A percentile compares a stretch with the other conserved stretches of the same genome.
Evolutionary conservation across 2,329 filamentous ascomycete genomes (phyloP).

Genomic region (Phialemoniopsis sp.): DNA sequence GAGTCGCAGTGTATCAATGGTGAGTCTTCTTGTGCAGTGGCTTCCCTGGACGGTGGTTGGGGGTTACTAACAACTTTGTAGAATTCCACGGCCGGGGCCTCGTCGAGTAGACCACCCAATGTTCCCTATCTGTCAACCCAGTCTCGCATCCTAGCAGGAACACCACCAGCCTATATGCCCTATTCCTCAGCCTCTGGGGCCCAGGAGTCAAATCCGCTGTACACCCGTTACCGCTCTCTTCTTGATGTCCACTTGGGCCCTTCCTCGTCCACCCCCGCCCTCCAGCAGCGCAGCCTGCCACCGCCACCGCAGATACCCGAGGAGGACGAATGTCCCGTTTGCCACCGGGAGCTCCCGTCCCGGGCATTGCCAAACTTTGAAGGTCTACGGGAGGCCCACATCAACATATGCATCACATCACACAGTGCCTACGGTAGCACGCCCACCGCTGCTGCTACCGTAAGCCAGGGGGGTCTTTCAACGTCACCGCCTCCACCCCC

Average conservation of each 20-base stretch:
- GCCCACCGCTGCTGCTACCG: not conserved
- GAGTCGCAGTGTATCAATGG: constrained; percentile 46
- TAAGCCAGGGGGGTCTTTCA: constrained; percentile 10
- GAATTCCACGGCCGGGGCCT: not conserved
- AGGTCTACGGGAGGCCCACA: constrained; percentile 51
- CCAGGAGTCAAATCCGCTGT: constrained; percentile 3
- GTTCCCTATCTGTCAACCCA: constrained; percentile 19
- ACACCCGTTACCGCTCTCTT: constrained; percentile 19
- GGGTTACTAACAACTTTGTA: too few species aligned
- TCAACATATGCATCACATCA: constrained; percentile 50
- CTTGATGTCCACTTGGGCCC: constrained; percentile 25
- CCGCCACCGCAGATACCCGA: constrained; percentile 48
- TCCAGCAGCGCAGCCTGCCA: constrained; percentile 15
- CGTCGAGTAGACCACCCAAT: constrained; percentile 7
- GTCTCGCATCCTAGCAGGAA: constrained; percentile 34
- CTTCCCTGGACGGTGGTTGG: too few species aligned
- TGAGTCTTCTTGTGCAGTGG: constrained; percentile 26
- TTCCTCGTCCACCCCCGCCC: constrained; percentile 19
- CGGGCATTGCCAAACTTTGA: constrained; percentile 49
- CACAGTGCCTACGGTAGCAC: constrained; percentile 43
- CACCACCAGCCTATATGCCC: constrained; percentile 28
- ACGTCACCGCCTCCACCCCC: constrained; percentile 24
- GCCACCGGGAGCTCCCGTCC: constrained; percentile 66
- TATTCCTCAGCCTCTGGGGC: constrained; percentile 11
- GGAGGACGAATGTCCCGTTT: constrained; percentile 77